These are phyloP conservation scores for Ophiostoma triangulosporum DNA, from an alignment of 2,329 filamentous ascomycete species.

Conservation along the genomic window DNA sequence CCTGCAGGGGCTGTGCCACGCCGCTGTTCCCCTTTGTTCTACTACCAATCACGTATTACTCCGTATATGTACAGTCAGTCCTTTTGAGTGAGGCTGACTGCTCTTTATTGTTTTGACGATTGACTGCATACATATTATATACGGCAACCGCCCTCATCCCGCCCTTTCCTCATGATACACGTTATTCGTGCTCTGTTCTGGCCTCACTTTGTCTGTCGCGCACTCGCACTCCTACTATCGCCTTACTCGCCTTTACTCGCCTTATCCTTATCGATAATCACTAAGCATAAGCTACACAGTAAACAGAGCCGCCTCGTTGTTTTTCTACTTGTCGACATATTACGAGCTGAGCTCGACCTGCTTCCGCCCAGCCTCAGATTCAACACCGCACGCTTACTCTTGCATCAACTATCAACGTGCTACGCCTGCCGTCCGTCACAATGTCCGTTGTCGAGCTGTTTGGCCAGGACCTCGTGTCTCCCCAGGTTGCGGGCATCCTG, in stretches of 20 bases:
- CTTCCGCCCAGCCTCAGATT: neutral
- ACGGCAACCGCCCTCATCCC: too few species aligned
- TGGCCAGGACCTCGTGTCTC: slow-evolving; percentile 61
- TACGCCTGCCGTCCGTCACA: slow-evolving; percentile 2
- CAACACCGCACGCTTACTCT: neutral
- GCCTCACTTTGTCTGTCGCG: neutral
- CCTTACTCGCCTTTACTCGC: neutral
- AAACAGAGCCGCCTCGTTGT: too few species aligned
- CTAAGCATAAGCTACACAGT: too few species aligned
- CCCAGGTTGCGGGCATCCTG: slow-evolving; percentile 55
- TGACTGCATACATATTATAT: neutral
- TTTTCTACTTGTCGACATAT: neutral
- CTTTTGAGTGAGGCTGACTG: too few species aligned
- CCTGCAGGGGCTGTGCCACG: neutral
- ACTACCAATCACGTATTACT: too few species aligned
- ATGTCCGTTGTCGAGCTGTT: slow-evolving; percentile 54
- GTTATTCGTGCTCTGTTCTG: neutral
- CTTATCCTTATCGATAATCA: neutral
- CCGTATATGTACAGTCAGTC: too few species aligned
- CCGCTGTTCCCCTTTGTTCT: neutral
- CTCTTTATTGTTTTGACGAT: too few species aligned
- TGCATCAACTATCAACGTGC: neutral
- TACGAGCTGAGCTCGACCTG: neutral
- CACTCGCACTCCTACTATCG: too few species aligned
- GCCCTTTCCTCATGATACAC: neutral